Evolutionary conservation across 2,329 filamentous ascomycete species (phyloP), one percentile per base, ranked within the genome.

Genomic region (Rutstroemia sp.): DNA sequence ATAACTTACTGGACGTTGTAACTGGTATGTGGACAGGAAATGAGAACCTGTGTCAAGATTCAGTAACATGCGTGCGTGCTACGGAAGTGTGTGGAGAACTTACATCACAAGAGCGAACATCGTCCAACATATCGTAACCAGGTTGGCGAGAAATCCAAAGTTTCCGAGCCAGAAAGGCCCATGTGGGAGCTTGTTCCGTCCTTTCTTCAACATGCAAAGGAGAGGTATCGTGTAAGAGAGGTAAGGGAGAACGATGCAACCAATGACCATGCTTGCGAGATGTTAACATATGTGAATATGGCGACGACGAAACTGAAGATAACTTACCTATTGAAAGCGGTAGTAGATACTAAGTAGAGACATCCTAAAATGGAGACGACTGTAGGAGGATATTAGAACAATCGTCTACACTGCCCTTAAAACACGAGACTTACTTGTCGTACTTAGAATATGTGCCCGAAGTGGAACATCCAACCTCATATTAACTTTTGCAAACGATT

Each of bases 61-160:
- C 19, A 42, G 39, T 42, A 19, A 10, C 7, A 38, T 10, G 12
- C 12, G 16, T 10, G n/a, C 12, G 16, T 34, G 16, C 4, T 1
- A n/a, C 21, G 1, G 5, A 44, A 42, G 8, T 5, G 7, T 25
- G 16, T 4, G 19, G 39, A 42, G 39, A 19, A 51, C 53, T 25
- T 69, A 86, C 4, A 86, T 74, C 1, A 85, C 75, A 0, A 81
- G 82, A 0, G 81, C 84, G 19, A 84, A 70, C 5, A 76, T 68
- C 2, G 80, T 78, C 62, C 83, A 86, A 1, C 71, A 71, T 21
- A 86, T 67, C 7, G 82, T 80, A 23, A 77, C 75, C 47, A 77
- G 56, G 64, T 87, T 87, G 34, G 78, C 73, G 21, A 76, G 68
- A 81, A 82, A 85, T 19, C 78, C 83, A 45, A 84, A 58, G 21